Percentiles rank a stretch among this genome's conserved stretches.
These are phyloP conservation scores for Fraxinus quadrangulata DNA, from an alignment of 257 asterid genomes.

Conservation along the genomic window DNA sequence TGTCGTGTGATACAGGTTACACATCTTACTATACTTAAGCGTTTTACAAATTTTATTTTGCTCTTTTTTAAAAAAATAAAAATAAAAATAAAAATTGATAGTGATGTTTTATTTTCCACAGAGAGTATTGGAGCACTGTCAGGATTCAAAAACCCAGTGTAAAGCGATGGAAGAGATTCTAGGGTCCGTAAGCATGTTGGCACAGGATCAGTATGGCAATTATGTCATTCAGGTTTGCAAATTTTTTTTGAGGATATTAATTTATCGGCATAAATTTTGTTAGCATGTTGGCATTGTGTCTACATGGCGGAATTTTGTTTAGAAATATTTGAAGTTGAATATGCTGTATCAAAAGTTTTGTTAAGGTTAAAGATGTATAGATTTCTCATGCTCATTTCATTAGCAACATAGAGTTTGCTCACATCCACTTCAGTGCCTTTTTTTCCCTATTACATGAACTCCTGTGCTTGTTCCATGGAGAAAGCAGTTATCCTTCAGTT, in stretches of 20 bases:
- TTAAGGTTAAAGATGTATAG: not conserved
- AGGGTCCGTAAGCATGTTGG: constrained; percentile 84
- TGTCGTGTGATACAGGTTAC: constrained; percentile 95
- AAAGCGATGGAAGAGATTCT: constrained; percentile 92
- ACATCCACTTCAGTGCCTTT: not conserved
- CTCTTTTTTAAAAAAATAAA: not conserved
- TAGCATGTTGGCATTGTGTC: not conserved
- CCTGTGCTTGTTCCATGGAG: not conserved
- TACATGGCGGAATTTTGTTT: not conserved
- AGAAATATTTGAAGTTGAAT: not conserved
- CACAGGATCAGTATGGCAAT: constrained; percentile 97
- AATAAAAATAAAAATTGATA: not conserved
- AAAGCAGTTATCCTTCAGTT: not conserved
- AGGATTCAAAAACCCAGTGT: constrained; percentile 68
- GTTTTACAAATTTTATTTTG: constrained; percentile 9
- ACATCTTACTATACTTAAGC: not conserved
- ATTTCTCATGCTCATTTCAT: not conserved
- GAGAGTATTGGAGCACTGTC: constrained; percentile 89
- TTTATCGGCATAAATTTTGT: not conserved
- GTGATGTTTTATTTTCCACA: constrained; percentile 26
- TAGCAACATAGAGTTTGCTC: not conserved
- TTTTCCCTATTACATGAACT: not conserved
- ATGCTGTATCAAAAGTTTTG: not conserved
- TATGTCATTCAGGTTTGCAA: constrained; percentile 88
- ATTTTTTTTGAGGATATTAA: not conserved